These are phyloP conservation scores for Fusarium irregulare DNA, from an alignment of 2,329 filamentous ascomycete genomes.

Conservation along the genomic window DNA sequence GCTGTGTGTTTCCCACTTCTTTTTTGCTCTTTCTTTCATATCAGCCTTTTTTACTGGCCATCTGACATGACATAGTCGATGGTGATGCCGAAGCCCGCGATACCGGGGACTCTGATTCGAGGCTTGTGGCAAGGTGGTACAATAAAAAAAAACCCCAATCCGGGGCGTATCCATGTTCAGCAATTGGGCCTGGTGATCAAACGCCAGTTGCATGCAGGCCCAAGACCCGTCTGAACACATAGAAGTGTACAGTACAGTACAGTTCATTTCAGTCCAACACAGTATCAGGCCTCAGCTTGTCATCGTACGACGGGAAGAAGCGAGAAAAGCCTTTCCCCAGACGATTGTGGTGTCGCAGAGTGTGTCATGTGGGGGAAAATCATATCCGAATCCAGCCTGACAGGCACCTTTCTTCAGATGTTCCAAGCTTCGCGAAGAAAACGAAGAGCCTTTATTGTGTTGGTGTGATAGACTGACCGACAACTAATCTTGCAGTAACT, in stretches of 20 bases:
- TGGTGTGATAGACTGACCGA: constrained; percentile 6
- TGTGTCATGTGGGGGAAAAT: constrained; percentile 44
- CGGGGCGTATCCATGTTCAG: constrained; percentile 17
- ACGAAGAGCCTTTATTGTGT: constrained; percentile 2
- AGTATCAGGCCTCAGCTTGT: constrained; percentile 3
- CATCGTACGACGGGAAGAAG: constrained; percentile 45
- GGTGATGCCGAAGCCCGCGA: constrained; percentile 40
- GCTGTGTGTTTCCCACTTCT: constrained; percentile 27
- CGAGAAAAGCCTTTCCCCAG: constrained; percentile 33
- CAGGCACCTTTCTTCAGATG: constrained; percentile 22
- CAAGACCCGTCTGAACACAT: not conserved
- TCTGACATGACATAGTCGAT: constrained; percentile 31
- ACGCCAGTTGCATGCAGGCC: constrained; percentile 4
- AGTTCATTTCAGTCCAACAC: not conserved
- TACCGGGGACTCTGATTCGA: constrained; percentile 38
- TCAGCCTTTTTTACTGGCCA: constrained; percentile 32
- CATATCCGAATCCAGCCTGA: constrained; percentile 25
- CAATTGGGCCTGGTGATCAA: constrained; percentile 31
- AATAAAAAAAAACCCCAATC: not conserved
- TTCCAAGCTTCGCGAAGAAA: constrained; percentile 25
- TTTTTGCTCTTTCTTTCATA: constrained; percentile 14
- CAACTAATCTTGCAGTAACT: constrained; percentile 16
- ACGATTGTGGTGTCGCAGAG: constrained; percentile 26
- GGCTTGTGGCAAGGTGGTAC: constrained; percentile 19
- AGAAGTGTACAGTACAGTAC: not conserved